phyloP scores from a whole-genome alignment of 371 early-diverging fungal species.

The Mortierella sp. region DNA sequence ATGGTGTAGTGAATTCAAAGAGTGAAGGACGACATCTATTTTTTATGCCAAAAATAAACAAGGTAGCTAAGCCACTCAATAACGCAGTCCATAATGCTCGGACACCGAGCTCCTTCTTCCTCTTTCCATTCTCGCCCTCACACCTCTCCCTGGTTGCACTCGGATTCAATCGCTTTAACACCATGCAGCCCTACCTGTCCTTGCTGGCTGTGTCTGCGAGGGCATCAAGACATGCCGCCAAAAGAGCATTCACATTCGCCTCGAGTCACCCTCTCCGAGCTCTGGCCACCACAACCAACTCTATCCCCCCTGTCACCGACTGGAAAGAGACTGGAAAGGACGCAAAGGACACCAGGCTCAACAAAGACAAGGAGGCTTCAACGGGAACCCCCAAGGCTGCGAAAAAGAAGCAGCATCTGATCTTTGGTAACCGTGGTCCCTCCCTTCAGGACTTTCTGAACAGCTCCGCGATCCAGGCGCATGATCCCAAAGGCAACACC shows the following conservation, averaged over 20 bases:
- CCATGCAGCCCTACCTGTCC: constrained; percentile 5
- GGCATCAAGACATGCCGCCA: background rate
- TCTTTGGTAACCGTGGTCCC: constrained; percentile 75
- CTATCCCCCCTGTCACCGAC: constrained; percentile 5
- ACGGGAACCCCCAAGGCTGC: too few species aligned
- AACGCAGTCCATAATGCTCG: too few species aligned
- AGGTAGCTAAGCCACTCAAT: too few species aligned
- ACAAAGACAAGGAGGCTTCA: too few species aligned
- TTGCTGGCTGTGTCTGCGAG: constrained; percentile 7
- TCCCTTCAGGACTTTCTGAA: constrained; percentile 74
- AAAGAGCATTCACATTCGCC: background rate
- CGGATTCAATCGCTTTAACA: background rate
- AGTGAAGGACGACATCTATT: too few species aligned
- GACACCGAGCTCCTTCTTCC: too few species aligned
- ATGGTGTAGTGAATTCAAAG: background rate
- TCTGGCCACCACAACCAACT: constrained; percentile 30
- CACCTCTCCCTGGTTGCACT: background rate
- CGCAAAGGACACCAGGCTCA: background rate
- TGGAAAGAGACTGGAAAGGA: background rate
- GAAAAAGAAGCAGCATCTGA: constrained; percentile 58
- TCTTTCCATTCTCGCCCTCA: background rate
- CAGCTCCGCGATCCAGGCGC: constrained; percentile 39
- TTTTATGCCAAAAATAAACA: too few species aligned
- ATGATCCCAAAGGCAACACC: constrained; percentile 29
- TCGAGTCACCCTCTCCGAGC: constrained; percentile 2